Evolutionary conservation across 2,329 filamentous ascomycete species (phyloP), one percentile per base, ranked within the genome.

Genomic region (Aureobasidium sp.): DNA sequence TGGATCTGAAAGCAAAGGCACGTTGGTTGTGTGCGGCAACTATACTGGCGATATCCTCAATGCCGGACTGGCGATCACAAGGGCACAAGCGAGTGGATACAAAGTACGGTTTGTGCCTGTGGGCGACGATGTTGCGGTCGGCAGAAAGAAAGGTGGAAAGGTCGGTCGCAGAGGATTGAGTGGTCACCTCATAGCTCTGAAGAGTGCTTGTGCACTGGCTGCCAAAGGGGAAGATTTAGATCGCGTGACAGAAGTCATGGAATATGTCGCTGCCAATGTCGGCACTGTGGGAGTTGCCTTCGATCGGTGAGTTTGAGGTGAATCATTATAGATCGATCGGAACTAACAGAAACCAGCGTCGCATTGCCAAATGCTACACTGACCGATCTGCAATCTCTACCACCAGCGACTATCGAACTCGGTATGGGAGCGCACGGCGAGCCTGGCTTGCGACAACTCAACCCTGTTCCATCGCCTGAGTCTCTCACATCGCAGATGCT

Each of bases 391-490:
- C 83, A 86, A 66, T 77, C 73, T 17, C 76, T 86, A 2, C 74
- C 72, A 10, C 70, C 73, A 1, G 72, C 83, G 61, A 83, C 84
- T 62, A 71, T 87, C 39, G 85, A 86, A 70, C 76, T 87, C n/a
- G 85, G 86, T 3, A 87, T 85, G 26, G 85, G 86, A 0, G 84
- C 84, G 15, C 86, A 88, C 70, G 87, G 87, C 68, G 85, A 88
- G 71, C 85, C 85, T 0, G 85, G 75, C 0, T 81, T 84, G 68
- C 77, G 76, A 68, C 84, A 83, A 70, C 70, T 86, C 20, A 81
- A 80, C 0, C 84, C 72, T 0, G 66, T 74, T n/a, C 72, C 73
- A 1, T 64, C 68, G 2, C 69, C 71, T 1, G 69, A 72, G 34
- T 68, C 65, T 24, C 67, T 75, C 8, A 70, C 71, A 5, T 67